Evolutionary conservation across 1,284 basidiomycete species (phyloP).

Genomic region (Wolfiporia cocos): DNA sequence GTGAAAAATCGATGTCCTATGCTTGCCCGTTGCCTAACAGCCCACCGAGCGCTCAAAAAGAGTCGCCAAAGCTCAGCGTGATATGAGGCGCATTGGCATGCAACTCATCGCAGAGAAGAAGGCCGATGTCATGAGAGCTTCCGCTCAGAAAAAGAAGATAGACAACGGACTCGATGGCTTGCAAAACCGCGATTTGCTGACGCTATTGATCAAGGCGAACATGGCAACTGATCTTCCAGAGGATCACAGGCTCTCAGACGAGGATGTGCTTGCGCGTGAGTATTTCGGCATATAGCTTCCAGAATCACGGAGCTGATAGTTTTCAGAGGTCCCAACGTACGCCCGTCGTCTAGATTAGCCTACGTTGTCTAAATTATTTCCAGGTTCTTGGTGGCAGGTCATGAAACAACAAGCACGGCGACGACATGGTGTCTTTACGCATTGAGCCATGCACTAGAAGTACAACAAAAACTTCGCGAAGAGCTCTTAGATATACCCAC

Average conservation of each 20-base stretch:
- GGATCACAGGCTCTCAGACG: conserved; percentile 41
- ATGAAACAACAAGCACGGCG: conserved; percentile 56
- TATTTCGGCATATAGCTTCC: conserved; percentile 12
- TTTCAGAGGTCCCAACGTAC: conserved; percentile 11
- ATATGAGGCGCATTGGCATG: conserved; percentile 31
- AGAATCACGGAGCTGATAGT: neutral
- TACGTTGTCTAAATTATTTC: conserved; percentile 26
- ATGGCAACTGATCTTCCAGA: conserved; percentile 36
- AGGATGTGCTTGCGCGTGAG: conserved; percentile 51
- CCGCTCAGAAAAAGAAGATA: conserved; percentile 16
- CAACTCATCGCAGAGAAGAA: conserved; percentile 37
- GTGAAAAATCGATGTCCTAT: neutral
- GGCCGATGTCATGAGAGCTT: conserved; percentile 15
- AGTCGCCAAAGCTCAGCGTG: conserved; percentile 16
- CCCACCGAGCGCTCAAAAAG: conserved; percentile 16
- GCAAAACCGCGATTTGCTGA: conserved; percentile 24
- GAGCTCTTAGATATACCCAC: conserved; percentile 47
- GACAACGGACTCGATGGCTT: conserved; percentile 8
- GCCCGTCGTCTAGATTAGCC: neutral
- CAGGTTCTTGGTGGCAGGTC: conserved; percentile 48
- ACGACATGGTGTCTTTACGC: conserved; percentile 61
- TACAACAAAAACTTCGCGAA: conserved; percentile 63
- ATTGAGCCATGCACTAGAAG: conserved; percentile 44
- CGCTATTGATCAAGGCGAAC: conserved; percentile 38
- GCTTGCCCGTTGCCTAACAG: neutral